Evolutionary conservation across 1,284 basidiomycete species (phyloP).

Genomic region (Ceratobasidium papillatum): DNA sequence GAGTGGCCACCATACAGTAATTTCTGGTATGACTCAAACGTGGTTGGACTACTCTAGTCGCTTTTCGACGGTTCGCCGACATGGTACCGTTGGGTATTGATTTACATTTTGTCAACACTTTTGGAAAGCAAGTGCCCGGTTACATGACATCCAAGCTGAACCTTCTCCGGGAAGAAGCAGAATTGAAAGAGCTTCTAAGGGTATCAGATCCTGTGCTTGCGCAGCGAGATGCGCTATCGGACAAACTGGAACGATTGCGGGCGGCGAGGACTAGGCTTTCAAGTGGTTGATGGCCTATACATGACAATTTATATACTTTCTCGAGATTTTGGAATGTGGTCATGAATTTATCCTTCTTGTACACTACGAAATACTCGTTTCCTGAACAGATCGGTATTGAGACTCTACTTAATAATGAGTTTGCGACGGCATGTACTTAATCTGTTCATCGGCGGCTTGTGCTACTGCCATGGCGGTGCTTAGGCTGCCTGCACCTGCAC

Average conservation of each 20-base stretch:
- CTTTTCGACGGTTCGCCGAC: not conserved
- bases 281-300: not conserved
- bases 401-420: too few species aligned
- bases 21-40: not conserved
- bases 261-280: not conserved
- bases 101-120: not conserved
- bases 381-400: too few species aligned
- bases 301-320: too few species aligned
- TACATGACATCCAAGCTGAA: not conserved
- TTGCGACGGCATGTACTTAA: too few species aligned
- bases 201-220: slow-evolving; percentile 9
- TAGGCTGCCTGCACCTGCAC: too few species aligned
- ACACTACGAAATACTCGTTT: too few species aligned
- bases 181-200: not conserved
- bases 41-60: not conserved
- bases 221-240: slow-evolving; percentile 8
- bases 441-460: too few species aligned
- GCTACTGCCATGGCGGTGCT: too few species aligned
- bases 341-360: too few species aligned
- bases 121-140: not conserved
- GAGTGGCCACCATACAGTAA: not conserved
- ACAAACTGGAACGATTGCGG: not conserved
- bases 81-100: not conserved
- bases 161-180: not conserved
- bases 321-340: too few species aligned